Percentiles rank a stretch among this genome's conserved stretches.
These are phyloP conservation scores for Diaporthe vaccinii DNA, from an alignment of 2,329 filamentous ascomycete species.

Conservation along the genomic window DNA sequence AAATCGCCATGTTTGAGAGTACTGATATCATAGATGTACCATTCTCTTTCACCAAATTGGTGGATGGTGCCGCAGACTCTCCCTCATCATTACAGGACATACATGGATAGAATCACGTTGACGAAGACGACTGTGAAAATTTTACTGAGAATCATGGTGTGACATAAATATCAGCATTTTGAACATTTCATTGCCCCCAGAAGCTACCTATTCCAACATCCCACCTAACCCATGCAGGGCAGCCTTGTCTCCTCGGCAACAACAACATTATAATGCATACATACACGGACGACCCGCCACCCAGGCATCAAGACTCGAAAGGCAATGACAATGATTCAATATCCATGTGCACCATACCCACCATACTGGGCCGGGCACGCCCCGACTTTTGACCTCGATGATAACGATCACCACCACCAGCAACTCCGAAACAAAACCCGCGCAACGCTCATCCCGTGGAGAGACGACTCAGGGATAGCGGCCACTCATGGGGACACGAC, in stretches of 20 bases:
- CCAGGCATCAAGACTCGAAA: background rate
- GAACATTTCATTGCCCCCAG: background rate
- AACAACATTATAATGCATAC: conserved; percentile 1
- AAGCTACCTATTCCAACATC: conserved; percentile 3
- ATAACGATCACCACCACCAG: background rate
- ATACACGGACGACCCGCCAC: background rate
- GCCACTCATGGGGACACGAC: background rate
- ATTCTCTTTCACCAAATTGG: too few relatives aligned
- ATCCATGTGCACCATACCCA: background rate
- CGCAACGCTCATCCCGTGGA: background rate
- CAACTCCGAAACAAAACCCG: conserved; percentile 18
- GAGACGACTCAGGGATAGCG: background rate
- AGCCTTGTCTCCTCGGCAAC: background rate
- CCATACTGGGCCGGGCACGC: background rate
- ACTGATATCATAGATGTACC: too few relatives aligned
- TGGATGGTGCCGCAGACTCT: too few relatives aligned
- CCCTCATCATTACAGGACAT: background rate
- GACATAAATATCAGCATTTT: background rate
- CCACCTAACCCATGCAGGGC: background rate
- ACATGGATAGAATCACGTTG: background rate
- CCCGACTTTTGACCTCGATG: background rate
- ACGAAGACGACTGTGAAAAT: background rate
- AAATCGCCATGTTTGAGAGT: too few relatives aligned
- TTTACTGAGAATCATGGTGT: background rate
- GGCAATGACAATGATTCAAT: background rate